Conservation (phyloP, 805 yeast genomes). For the Candida michaelii region DNA sequence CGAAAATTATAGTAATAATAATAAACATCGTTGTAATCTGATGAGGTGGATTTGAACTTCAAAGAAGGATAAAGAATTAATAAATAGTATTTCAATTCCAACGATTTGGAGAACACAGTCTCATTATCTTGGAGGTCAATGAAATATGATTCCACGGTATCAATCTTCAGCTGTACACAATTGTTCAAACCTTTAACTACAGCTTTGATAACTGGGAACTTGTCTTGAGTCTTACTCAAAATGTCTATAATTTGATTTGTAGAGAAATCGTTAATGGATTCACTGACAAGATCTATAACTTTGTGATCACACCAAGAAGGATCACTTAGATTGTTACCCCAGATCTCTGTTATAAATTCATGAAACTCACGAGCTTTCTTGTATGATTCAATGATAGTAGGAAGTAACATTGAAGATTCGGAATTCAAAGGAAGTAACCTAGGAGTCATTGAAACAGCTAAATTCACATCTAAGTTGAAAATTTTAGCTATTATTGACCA, state of each 20-base stretch:
- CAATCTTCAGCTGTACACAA: slow-evolving; percentile 26
- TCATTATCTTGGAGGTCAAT: not conserved
- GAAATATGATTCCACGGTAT: slow-evolving; percentile 11
- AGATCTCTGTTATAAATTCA: slow-evolving; percentile 44
- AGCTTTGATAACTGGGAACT: not conserved
- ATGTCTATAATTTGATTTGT: slow-evolving; percentile 34
- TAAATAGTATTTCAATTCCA: slow-evolving; percentile 50
- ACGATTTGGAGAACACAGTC: slow-evolving; percentile 21
- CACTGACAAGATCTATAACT: slow-evolving; percentile 39
- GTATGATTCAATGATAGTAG: slow-evolving; percentile 43
- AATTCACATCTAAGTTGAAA: slow-evolving; percentile 54
- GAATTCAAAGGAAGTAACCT: slow-evolving; percentile 1
- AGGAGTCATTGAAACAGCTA: slow-evolving; percentile 45
- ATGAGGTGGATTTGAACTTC: not conserved
- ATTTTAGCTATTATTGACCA: slow-evolving; percentile 50
- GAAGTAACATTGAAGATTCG: not conserved
- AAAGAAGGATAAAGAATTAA: slow-evolving; percentile 18
- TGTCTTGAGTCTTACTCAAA: not conserved
- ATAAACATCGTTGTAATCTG: slow-evolving; percentile 13
- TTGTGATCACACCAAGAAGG: not conserved
- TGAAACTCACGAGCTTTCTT: slow-evolving; percentile 58
- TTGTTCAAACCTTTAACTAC: slow-evolving; percentile 42
- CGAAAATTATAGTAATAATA: slow-evolving; percentile 47
- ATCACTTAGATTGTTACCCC: slow-evolving; percentile 30
- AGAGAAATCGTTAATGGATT: slow-evolving; percentile 46